Evolutionary conservation across 805 yeast species (phyloP).

Genomic region (Spathaspora passalidarum): DNA sequence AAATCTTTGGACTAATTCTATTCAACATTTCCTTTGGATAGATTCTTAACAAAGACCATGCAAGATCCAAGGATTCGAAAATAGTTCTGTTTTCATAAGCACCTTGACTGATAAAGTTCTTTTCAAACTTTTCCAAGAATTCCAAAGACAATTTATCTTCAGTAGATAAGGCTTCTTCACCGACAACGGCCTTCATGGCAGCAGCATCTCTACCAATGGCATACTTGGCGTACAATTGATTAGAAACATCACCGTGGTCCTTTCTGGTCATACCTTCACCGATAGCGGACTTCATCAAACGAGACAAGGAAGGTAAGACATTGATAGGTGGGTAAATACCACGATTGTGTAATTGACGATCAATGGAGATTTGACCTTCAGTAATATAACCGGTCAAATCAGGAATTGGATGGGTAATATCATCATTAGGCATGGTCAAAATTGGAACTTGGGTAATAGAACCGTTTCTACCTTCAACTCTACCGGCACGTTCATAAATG

Average conservation of each 20-base stretch:
- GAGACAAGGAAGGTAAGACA: constrained; percentile 93
- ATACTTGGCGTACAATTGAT: constrained; percentile 97
- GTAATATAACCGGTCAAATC: constrained; percentile 99
- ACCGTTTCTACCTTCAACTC: constrained; percentile 99
- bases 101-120: constrained; percentile 93
- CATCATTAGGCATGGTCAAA: constrained; percentile 99
- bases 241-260: constrained; percentile 99
- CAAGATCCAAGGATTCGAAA: constrained; percentile 94
- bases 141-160: constrained; percentile 97
- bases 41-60: constrained; percentile 96
- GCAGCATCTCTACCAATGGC: constrained; percentile 99
- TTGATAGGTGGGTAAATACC: constrained; percentile 99
- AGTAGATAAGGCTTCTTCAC: constrained; percentile 97
- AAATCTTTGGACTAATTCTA: constrained; percentile 96
- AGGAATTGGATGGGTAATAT: constrained; percentile 99
- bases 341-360: constrained; percentile 92
- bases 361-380: constrained; percentile 97
- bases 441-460: constrained; percentile 99
- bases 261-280: constrained; percentile 99
- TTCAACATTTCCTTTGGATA: constrained; percentile 98
- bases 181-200: constrained; percentile 99
- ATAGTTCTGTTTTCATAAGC: constrained; percentile 94
- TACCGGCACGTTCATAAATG: constrained; percentile 98
- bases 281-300: constrained; percentile 98
- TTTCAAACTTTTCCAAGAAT: constrained; percentile 96